Evolutionary conservation across 2,329 filamentous ascomycete genomes (phyloP).

Genomic region (Pseudogymnoascus sp.): DNA sequence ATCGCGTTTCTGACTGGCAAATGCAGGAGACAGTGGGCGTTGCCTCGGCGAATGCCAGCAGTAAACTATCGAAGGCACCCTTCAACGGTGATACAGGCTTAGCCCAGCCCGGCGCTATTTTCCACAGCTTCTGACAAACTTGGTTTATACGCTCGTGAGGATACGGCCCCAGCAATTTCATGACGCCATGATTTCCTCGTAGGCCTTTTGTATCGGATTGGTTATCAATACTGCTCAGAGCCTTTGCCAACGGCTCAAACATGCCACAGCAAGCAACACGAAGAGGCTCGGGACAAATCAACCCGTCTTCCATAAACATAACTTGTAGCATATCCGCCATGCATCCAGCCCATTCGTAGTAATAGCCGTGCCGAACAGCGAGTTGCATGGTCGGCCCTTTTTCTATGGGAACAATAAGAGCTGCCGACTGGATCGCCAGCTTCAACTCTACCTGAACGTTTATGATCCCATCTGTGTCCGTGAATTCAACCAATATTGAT

Average conservation of each 20-base stretch:
- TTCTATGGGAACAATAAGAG: background rate
- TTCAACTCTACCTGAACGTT: background rate
- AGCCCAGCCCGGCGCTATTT: background rate
- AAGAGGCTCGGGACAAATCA: background rate
- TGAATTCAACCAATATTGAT: background rate
- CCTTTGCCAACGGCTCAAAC: background rate
- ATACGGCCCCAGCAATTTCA: background rate
- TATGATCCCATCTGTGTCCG: background rate
- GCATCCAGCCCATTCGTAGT: background rate
- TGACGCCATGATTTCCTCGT: background rate
- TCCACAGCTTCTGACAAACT: background rate
- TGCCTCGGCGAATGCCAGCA: background rate
- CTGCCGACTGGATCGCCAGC: background rate
- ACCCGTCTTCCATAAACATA: background rate
- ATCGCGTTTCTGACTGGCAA: background rate
- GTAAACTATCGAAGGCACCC: background rate
- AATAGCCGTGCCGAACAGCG: background rate
- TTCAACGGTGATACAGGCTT: background rate
- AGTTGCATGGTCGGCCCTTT: background rate
- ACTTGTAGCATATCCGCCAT: background rate
- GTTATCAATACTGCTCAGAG: too few species aligned
- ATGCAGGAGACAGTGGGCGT: background rate
- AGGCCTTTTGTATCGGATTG: background rate
- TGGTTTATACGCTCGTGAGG: background rate
- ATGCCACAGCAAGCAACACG: background rate